Base-by-base conservation (phyloP, 768 basidiomycete species). In the Termitomyces sp. region DNA sequence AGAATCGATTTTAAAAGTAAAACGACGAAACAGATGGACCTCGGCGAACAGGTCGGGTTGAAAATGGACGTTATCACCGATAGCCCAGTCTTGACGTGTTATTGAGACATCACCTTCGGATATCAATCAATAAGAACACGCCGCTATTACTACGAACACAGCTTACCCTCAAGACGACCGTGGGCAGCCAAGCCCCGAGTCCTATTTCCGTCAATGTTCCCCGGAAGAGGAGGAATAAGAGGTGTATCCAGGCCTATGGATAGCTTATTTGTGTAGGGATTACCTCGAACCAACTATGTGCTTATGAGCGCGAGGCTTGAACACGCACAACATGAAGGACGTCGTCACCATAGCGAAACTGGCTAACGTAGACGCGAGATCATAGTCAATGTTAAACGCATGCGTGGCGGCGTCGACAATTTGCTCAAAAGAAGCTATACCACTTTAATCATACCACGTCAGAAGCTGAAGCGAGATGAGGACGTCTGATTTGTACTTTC, bases 381-480 rank as follows among this genome's bases (percentile, higher is more conserved):
- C 61, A 41, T 59, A 61, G 32, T 61, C 61, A 57, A 61, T 53
- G 46, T 59, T 61, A 10, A 56, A 58, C 5, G 34, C 57, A 44
- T 56, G 46, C 1, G 50, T 56, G 14, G 46, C 29, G 6, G 57
- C 61, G 9, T 27, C 26, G 10, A 61, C 55, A 13, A 61, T 61
- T 31, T 61, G 49, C n/a, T 59, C 61, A n/a, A 59, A 61, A 5
- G 61, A 59, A 31, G 61, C 57, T 32, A 61, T 41, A 13, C 61
- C 61, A 47, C 61, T 61, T 26, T n/a, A 3, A 41, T 14, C 26
- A 26, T n/a, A 56, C 12, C 10, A 32, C 0, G 16, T 50, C 20
- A 56, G 13, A 14, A 27, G 18, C 46, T 10, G 49, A 16, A 29
- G 13, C 5, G 3, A 32, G 18, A 32, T 20, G 31, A 34, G 41